Evolutionary conservation across 495 filamentous ascomycete genomes (phyloP).

Genomic region (Podospora pseudopauciseta): DNA sequence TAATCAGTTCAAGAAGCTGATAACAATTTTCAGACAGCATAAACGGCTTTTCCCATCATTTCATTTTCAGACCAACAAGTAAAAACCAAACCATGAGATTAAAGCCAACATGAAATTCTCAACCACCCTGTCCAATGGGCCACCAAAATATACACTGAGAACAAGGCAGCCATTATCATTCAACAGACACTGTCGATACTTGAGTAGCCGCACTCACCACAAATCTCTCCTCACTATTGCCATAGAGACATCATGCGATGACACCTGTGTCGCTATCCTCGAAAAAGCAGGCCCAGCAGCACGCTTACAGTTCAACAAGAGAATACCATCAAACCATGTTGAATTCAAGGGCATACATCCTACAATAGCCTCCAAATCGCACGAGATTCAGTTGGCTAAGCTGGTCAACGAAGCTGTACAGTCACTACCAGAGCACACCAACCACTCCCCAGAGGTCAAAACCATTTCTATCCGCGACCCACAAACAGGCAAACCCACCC

Average conservation of each 20-base stretch:
- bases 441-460: background rate
- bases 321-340: conserved; percentile 72
- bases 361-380: conserved; percentile 64
- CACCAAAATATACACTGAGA: background rate
- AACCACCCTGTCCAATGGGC: background rate
- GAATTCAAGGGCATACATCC: conserved; percentile 76
- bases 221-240: conserved; percentile 65
- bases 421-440: conserved; percentile 41
- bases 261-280: conserved; percentile 87
- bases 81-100: background rate
- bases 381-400: conserved; percentile 61
- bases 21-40: background rate
- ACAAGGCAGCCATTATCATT: background rate
- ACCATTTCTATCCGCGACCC: background rate
- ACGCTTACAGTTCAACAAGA: conserved; percentile 72
- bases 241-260: conserved; percentile 97
- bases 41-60: background rate
- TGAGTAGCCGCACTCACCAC: background rate
- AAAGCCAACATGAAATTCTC: background rate
- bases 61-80: background rate
- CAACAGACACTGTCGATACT: background rate
- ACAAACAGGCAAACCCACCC: conserved; percentile 8
- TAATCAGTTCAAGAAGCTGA: background rate
- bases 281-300: conserved; percentile 49
- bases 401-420: conserved; percentile 63